Evolutionary conservation across 2,329 filamentous ascomycete species (phyloP), one percentile per base, ranked within the genome.

Genomic region (Fusarium verrucosum): DNA sequence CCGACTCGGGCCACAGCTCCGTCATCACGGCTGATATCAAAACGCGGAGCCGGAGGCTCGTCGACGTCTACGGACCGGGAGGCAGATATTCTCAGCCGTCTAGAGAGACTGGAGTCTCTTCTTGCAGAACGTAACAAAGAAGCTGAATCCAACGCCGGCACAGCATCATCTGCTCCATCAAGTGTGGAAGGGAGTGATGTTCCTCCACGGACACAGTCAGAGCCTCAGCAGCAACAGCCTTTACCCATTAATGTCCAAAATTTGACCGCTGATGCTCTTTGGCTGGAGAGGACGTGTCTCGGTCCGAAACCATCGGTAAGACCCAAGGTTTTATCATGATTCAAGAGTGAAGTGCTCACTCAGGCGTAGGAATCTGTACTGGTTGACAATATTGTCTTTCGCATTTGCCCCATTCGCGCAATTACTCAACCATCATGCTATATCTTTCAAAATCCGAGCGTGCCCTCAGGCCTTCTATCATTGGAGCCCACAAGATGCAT

Each of bases 201-300:
- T 36, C 33, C 41, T n/a, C 35, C 51, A 7, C 41, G 23, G 33
- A 26, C 28, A 19, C 57, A 42, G 26, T 50, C 35, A 10, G 52
- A 65, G 30, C 35, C 50, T 7, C 49, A 58, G 10, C 58, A 62
- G 17, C 40, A 58, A 11, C 58, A 62, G 17, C 40, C 50, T 10
- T 41, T 76, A 36, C 73, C 75, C n/a, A 60, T 71, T 20, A 70
- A 71, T 28, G 69, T 76, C 23, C 75, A 76, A 44, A 72, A 73
- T 37, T 33, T 77, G 25, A 75, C 74, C 11, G 73, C 73, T 3
- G 75, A 77, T 63, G 75, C 74, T 35, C 60, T 77, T 51, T 74
- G 72, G 66, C 64, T 77, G 4, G 75, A 77, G 54, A 68, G 68
- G 35, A 69, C 70, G 30, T 77, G 71, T 32, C 68, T 73, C 30